Evolutionary conservation across 805 yeast species (phyloP).

Genomic region (Grigorovia humatica): DNA sequence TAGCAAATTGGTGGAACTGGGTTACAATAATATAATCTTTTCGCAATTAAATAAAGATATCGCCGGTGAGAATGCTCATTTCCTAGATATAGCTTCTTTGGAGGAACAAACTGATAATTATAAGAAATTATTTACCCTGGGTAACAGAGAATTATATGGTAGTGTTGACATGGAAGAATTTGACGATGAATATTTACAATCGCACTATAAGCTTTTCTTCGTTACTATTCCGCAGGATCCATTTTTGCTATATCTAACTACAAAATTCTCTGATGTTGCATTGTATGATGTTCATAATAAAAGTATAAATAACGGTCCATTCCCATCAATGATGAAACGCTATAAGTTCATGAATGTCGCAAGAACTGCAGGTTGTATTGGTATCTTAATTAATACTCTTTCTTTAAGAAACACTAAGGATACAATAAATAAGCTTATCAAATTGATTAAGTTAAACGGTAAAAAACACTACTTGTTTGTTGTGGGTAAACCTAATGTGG

Average conservation of each 20-base stretch:
- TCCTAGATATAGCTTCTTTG: conserved; percentile 28
- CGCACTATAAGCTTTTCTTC: conserved; percentile 54
- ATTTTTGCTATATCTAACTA: conserved; percentile 60
- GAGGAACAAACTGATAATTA: neutral
- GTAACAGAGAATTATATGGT: conserved; percentile 24
- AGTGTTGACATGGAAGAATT: conserved; percentile 7
- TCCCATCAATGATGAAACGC: conserved; percentile 71
- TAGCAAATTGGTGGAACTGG: conserved; percentile 19
- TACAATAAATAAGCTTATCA: conserved; percentile 51
- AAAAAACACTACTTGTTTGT: conserved; percentile 91
- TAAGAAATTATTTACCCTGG: conserved; percentile 25
- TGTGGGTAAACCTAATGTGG: conserved; percentile 96
- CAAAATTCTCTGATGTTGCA: conserved; percentile 50
- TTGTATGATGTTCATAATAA: conserved; percentile 36
- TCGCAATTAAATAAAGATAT: conserved; percentile 31
- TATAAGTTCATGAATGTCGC: conserved; percentile 83
- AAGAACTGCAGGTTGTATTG: conserved; percentile 84
- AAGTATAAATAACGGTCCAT: conserved; percentile 43
- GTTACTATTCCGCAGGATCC: conserved; percentile 71
- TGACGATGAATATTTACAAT: conserved; percentile 18
- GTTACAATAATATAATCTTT: conserved; percentile 30
- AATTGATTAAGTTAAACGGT: conserved; percentile 59
- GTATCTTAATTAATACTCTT: conserved; percentile 80
- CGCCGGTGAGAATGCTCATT: conserved; percentile 27
- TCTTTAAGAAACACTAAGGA: conserved; percentile 65